Percentiles rank a stretch among this genome's conserved stretches.
phyloP scores from a whole-genome alignment of 2,329 filamentous ascomycete species.

The Trichoderma cornu-damae region DNA sequence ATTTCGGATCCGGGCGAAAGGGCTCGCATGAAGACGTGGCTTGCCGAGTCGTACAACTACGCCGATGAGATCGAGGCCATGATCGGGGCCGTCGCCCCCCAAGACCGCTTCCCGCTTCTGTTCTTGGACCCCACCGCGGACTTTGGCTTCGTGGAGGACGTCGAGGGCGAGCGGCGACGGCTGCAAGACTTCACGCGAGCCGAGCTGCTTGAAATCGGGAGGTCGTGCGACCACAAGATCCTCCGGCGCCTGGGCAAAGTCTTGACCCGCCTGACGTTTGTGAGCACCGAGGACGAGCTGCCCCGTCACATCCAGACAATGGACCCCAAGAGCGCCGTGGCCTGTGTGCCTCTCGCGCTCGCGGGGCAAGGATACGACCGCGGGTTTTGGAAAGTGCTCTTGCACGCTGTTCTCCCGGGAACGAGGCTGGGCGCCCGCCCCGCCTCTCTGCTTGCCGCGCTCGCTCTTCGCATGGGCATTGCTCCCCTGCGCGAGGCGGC shows the following conservation, averaged over 20 bases:
- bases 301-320: conserved; percentile 38
- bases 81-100: conserved; percentile 35
- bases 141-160: conserved; percentile 27
- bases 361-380: conserved; percentile 32
- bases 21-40: conserved; percentile 41
- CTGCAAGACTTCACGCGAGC: conserved; percentile 38
- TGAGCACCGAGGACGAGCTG: conserved; percentile 36
- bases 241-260: conserved; percentile 44
- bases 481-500: conserved; percentile 37
- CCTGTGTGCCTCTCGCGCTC: conserved; percentile 42
- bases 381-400: conserved; percentile 44
- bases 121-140: conserved; percentile 45
- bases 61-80: conserved; percentile 38
- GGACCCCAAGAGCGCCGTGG: conserved; percentile 30
- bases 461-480: conserved; percentile 46
- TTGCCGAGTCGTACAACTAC: conserved; percentile 48
- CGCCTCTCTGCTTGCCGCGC: conserved; percentile 42
- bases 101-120: conserved; percentile 42
- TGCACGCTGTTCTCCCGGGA: conserved; percentile 45
- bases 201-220: conserved; percentile 47
- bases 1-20: conserved; percentile 33
- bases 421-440: conserved; percentile 43
- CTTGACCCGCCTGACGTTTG: conserved; percentile 43
- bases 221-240: conserved; percentile 46
- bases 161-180: conserved; percentile 20